phyloP scores from a whole-genome alignment of 805 yeast species.

The Yarrowia yakushimensis region DNA sequence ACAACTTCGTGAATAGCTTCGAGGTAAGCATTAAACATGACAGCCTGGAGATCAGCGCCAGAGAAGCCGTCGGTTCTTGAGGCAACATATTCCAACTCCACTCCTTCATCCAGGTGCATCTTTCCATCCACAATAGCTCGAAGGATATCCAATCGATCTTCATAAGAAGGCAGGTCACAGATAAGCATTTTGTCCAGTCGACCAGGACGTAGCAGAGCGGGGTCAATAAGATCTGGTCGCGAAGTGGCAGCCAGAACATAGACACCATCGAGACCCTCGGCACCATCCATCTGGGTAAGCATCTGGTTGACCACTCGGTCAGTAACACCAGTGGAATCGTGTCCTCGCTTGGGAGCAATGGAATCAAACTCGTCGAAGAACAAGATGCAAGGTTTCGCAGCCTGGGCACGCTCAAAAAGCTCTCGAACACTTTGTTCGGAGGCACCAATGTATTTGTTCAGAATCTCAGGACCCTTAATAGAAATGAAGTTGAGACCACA shows the following conservation, averaged over 20 bases:
- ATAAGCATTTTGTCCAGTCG: conserved; percentile 88
- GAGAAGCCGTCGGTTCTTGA: conserved; percentile 68
- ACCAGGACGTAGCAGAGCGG: conserved; percentile 93
- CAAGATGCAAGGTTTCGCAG: conserved; percentile 89
- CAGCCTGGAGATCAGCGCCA: conserved; percentile 93
- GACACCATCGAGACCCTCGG: conserved; percentile 95
- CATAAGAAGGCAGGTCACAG: conserved; percentile 76
- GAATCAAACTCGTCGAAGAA: conserved; percentile 97
- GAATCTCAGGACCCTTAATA: conserved; percentile 91
- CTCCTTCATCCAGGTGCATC: conserved; percentile 55
- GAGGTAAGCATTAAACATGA: conserved; percentile 86
- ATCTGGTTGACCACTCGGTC: conserved; percentile 96
- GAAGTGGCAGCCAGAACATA: conserved; percentile 95
- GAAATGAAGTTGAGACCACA: conserved; percentile 92
- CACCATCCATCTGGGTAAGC: conserved; percentile 98
- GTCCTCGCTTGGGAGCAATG: conserved; percentile 96
- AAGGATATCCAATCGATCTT: conserved; percentile 73
- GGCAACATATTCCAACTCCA: conserved; percentile 55
- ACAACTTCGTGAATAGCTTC: conserved; percentile 64
- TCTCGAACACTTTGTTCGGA: conserved; percentile 94
- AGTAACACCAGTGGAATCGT: conserved; percentile 95
- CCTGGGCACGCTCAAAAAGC: conserved; percentile 87
- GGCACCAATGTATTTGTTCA: conserved; percentile 95
- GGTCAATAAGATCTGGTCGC: conserved; percentile 92
- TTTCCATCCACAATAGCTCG: conserved; percentile 47